Evolutionary conservation across 768 basidiomycete genomes (phyloP), one percentile per base, ranked within the genome.

Genomic region (Epithele typhae): DNA sequence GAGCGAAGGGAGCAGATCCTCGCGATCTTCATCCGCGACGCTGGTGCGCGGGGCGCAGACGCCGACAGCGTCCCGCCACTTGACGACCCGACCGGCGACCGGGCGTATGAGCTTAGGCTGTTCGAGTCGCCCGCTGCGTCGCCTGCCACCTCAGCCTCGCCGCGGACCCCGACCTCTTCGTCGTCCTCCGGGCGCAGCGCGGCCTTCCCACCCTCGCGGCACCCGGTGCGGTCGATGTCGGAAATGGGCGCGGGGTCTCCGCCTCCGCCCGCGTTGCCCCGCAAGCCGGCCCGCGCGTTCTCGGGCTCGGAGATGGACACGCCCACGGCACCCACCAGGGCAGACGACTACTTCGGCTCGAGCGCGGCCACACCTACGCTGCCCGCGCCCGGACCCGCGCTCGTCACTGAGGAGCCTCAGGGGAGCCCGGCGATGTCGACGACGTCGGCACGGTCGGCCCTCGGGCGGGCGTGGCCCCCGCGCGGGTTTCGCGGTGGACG

Each of bases 11-110:
- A 69, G 4, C 87, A 89, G 58, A 75, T 98, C 30, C 67, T 84
- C 4, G 91, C 73, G 3, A 79, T 97, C 27, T 90, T 91, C 66
- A 81, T 98, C 35, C 78, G 95, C 18, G 88, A 95, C 56, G 87
- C 84, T 12, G 69, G 68, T 22, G 66, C 66, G 4, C 52, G 21
- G 71, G 73, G 36, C 53, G 63, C 55, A 22, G 48, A 46, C 11
- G 67, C 57, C 6, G 30, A 32, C 15, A 9, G 9, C 14, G 64
- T 69, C n/a, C 39, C 37, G 3, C 65, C 72, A 0, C 64, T 87
- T 5, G 74, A 76, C 2, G 84, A 89, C 53, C 85, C 87, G 0
- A 87, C 79, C 0, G 87, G 85, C 18, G 45, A 33, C 11, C 38
- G 46, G 25, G 54, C 51, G 23, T 49, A 52, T 33, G 14, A 7